These are phyloP conservation scores for Aspergillus pseudonomiae DNA, from an alignment of 2,329 filamentous ascomycete genomes.

Conservation along the genomic window DNA sequence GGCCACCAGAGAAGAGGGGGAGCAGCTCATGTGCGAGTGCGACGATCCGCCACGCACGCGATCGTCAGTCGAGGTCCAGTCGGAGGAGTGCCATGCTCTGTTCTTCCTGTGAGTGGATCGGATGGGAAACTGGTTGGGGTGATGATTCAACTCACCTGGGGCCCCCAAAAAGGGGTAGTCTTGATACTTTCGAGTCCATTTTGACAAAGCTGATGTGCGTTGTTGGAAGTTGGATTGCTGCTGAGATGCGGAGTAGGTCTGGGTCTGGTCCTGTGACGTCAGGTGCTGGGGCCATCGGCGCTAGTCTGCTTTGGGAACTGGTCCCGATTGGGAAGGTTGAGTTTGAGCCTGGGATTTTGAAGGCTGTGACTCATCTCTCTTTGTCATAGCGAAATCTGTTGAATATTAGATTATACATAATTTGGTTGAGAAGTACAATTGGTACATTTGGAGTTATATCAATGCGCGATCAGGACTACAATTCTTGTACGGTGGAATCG, in stretches of 20 bases:
- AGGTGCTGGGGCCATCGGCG: background rate
- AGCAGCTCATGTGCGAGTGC: conserved; percentile 52
- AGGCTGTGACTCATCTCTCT: too few species aligned
- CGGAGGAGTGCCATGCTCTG: conserved; percentile 27
- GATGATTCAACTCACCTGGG: conserved; percentile 12
- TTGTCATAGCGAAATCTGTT: too few species aligned
- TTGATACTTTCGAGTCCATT: background rate
- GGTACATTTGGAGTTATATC: too few species aligned
- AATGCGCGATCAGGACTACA: too few species aligned
- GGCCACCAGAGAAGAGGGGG: conserved; percentile 42
- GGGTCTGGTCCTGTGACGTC: background rate
- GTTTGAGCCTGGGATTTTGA: too few species aligned
- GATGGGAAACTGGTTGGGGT: fast-evolving
- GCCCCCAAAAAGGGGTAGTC: conserved; percentile 18
- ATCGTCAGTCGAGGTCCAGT: conserved; percentile 75
- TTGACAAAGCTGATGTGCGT: background rate
- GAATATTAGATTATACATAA: too few species aligned
- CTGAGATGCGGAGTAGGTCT: background rate
- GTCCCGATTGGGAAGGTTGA: background rate
- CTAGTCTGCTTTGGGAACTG: background rate
- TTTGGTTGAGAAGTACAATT: too few species aligned
- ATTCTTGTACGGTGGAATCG: too few species aligned
- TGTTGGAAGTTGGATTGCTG: background rate
- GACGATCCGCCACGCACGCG: conserved; percentile 75
- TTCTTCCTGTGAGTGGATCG: background rate